Conservation (phyloP, 805 yeast species). For the Saccharomyces mikatae region DNA sequence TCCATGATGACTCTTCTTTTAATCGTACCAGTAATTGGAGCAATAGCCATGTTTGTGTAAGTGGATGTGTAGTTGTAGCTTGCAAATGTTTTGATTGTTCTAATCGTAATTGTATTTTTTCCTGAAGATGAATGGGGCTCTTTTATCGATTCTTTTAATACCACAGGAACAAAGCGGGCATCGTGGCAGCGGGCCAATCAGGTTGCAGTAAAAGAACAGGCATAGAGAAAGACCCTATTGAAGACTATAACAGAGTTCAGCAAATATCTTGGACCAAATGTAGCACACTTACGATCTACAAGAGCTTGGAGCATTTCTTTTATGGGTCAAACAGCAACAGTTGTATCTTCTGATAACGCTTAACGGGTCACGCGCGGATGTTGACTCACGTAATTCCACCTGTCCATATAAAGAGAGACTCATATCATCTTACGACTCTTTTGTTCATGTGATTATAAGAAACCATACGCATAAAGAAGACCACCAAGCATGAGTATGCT, state of each 20-base stretch:
- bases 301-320: neutral
- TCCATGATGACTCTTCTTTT: conserved; percentile 77
- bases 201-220: neutral
- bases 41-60: conserved; percentile 51
- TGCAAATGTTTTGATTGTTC: neutral
- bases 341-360: neutral
- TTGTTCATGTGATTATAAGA: neutral
- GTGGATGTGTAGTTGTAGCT: conserved; percentile 7
- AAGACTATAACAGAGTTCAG: neutral
- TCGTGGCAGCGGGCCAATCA: neutral
- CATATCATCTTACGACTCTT: neutral
- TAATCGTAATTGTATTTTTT: neutral
- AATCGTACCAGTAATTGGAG: conserved; percentile 79
- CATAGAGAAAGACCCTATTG: neutral
- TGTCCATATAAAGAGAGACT: neutral
- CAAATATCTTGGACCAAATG: neutral
- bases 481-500: conserved; percentile 9
- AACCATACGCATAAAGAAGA: neutral
- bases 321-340: neutral
- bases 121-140: neutral
- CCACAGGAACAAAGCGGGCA: neutral
- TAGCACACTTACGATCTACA: neutral
- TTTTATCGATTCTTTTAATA: neutral
- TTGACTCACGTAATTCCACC: neutral
- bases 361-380: neutral